A percentile compares a stretch with the other conserved stretches of the same genome.
Evolutionary conservation across 768 basidiomycete genomes (phyloP).

Genomic region (Suillus spraguei): DNA sequence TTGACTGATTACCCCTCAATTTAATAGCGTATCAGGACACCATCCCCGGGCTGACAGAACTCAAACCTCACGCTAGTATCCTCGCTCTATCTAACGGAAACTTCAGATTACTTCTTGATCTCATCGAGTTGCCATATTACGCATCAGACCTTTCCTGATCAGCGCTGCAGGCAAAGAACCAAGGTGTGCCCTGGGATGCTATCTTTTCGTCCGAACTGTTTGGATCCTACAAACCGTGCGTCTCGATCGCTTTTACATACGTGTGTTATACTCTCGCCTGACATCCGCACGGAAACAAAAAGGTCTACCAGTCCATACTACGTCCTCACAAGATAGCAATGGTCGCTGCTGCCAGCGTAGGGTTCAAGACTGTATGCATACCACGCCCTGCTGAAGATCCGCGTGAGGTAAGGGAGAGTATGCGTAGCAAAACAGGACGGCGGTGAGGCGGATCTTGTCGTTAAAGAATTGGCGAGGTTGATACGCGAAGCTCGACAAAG

Average conservation of each 20-base stretch:
- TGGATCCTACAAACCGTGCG: constrained; percentile 42
- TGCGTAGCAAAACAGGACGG: too few species aligned
- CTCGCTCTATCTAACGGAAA: constrained; percentile 66
- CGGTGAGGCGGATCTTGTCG: too few species aligned
- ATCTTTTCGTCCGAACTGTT: constrained; percentile 65
- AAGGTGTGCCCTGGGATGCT: constrained; percentile 63
- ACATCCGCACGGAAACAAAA: constrained; percentile 35
- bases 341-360: too few species aligned
- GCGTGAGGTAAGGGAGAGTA: too few species aligned
- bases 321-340: too few species aligned
- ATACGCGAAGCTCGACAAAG: too few species aligned
- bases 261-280: too few species aligned
- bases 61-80: constrained; percentile 55
- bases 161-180: constrained; percentile 55
- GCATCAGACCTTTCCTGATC: neutral
- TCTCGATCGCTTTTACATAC: neutral
- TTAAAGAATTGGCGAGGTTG: too few species aligned
- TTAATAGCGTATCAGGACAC: too few species aligned
- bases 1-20: too few species aligned
- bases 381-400: too few species aligned
- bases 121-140: constrained; percentile 20
- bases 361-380: too few species aligned
- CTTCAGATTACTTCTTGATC: constrained; percentile 58
- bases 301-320: constrained; percentile 11
- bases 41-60: constrained; percentile 46